phyloP scores from a whole-genome alignment of 2,329 filamentous ascomycete species.

The Albophoma yamanashiensis region DNA sequence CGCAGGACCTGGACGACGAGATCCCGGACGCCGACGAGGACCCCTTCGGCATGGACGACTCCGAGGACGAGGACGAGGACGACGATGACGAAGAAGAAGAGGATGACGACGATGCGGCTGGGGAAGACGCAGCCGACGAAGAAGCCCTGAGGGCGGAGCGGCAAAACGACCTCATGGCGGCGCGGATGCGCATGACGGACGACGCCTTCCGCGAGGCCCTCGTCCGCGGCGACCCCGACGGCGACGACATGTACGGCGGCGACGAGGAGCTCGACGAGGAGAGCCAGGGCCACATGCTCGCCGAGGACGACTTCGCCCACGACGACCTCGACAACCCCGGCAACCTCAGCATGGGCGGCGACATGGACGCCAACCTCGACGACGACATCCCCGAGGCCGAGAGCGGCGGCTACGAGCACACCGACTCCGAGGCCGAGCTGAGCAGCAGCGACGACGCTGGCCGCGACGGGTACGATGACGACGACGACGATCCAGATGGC shows the following conservation, averaged over 20 bases:
- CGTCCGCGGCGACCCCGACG: conserved; percentile 36
- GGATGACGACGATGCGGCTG: conserved; percentile 27
- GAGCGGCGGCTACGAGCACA: conserved; percentile 61
- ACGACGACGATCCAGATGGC: conserved; percentile 6
- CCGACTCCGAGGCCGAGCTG: conserved; percentile 59
- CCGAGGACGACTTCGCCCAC: conserved; percentile 48
- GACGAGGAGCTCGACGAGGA: conserved; percentile 46
- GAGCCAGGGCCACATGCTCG: conserved; percentile 46
- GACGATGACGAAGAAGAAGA: conserved; percentile 29
- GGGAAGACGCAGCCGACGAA: conserved; percentile 30
- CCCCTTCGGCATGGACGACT: conserved; percentile 38
- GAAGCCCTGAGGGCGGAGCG: conserved; percentile 30
- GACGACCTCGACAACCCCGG: conserved; percentile 18
- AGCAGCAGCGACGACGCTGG: conserved; percentile 37
- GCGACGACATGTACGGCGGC: conserved; percentile 38
- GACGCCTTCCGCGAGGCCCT: conserved; percentile 52
- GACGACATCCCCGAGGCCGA: conserved; percentile 59
- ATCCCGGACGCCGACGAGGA: conserved; percentile 54
- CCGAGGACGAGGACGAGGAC: conserved; percentile 29
- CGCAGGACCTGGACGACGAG: conserved; percentile 58
- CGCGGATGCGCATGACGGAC: conserved; percentile 44
- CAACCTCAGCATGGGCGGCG: conserved; percentile 18
- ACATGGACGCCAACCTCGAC: conserved; percentile 61
- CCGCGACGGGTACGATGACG: conserved; percentile 10
- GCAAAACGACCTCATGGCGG: conserved; percentile 36